Base-by-base conservation (phyloP, 176 grass and related monocot genomes). In the Oryza glumipatula region DNA sequence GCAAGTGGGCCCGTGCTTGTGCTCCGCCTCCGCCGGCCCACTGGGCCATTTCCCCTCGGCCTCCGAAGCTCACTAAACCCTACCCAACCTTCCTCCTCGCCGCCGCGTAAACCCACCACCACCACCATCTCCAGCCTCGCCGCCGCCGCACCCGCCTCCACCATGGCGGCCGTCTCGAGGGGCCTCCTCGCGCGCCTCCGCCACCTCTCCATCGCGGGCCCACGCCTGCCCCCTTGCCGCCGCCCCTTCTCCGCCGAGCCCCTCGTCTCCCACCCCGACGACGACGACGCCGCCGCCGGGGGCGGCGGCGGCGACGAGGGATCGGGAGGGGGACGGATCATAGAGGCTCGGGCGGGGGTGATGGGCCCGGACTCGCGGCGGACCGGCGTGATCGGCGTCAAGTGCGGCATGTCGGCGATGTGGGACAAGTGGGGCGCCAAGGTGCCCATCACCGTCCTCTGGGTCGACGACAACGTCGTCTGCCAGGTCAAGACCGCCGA, bases 371-470 rank as follows among this genome's bases (percentile, higher is more conserved):
- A 63, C 0, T 99, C 96, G 32, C 73, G 77, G 72, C 84, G 96
- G 68, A 99, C 91, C 12, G 96, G 96, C 3, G 86, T 91, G 51
- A 99, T 99, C 81, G 93, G 90, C 26, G 80, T 99, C 74, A 99
- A 99, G 84, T 96, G 96, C 73, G 96, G 96, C 28, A 99, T 99
- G 96, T 92, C 96, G 48, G 93, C 89, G 51, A 83, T 92, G 77
- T 99, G 96, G 96, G 96, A 99, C 68, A 99, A 96, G 86, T 99
- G 96, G 96, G 96, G 96, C 35, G 89, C 94, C 41, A 92, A 94
- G 85, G 84, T 99, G 76, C 96, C 96, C 70, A 85, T 92, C 81
- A 89, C 96, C 70, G 74, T 99, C 39, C 93, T 96, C 74, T 99
- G 96, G 96, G 45, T 99, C 15, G 96, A 99, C 65, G 96, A 96